Percentiles rank a stretch among this genome's conserved stretches.
Conservation (phyloP, 1,284 basidiomycete genomes). For the Sanghuangporus sanghuang region DNA sequence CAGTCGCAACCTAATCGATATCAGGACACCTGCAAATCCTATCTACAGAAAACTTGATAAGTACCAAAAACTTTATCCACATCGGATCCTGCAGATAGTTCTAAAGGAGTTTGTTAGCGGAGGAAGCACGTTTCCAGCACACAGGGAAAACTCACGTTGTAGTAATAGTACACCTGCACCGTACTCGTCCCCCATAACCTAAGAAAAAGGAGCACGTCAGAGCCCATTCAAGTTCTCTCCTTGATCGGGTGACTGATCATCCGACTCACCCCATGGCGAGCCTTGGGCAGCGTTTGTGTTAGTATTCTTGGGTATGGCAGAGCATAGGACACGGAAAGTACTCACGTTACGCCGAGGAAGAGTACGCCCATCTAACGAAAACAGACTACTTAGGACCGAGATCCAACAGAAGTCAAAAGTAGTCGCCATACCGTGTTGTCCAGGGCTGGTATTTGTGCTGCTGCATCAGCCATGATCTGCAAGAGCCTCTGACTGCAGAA, state of each 20-base stretch:
- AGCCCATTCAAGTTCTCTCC: not conserved
- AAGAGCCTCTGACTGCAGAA: no score
- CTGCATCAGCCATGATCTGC: not conserved
- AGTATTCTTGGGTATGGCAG: not conserved
- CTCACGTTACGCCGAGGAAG: conserved; percentile 14
- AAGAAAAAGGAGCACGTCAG: not conserved
- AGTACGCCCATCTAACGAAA: conserved; percentile 12
- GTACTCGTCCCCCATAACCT: conserved; percentile 5
- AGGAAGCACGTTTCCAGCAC: not conserved
- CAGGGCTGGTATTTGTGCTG: conserved; percentile 6
- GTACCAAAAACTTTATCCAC: conserved; percentile 12
- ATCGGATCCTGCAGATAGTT: conserved; percentile 8
- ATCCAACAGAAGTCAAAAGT: not conserved
- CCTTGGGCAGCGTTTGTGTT: not conserved
- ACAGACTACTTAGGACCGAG: not conserved
- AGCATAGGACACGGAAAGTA: not conserved
- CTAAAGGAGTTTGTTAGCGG: not conserved
- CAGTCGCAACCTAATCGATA: conserved; percentile 3
- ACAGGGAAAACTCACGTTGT: conserved; percentile 3
- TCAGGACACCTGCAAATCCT: not conserved
- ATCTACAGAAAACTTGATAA: not conserved
- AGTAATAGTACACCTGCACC: conserved; percentile 15
- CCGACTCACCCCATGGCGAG: conserved; percentile 12
- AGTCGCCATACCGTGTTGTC: conserved; percentile 13
- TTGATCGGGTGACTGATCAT: not conserved